Base-by-base conservation (phyloP, 805 yeast genomes). In the Dipodascus albidus region DNA sequence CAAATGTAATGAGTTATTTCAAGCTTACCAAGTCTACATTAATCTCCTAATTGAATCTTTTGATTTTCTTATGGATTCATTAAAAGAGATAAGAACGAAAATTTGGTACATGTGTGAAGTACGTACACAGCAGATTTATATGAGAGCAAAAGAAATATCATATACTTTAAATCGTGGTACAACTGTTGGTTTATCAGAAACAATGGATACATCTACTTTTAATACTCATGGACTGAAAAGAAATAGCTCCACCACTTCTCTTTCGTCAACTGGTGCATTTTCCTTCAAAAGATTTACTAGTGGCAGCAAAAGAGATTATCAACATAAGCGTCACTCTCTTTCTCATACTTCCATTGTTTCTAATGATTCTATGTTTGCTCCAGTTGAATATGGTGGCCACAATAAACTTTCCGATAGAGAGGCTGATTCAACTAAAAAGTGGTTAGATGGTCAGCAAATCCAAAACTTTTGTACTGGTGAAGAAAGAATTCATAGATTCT, bases 381-480 rank as follows among this genome's bases (percentile, higher is more conserved):
- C 62, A 14, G 59, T 58, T 19, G 63, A 61, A 42, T 55, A 55
- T 23, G 65, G 62, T 2, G 62, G 63, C 1, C 59, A 58, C 17
- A 57, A 58, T 48, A 68, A 68, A 51, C 63, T 68, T 23, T 60
- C 64, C 3, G 72, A 68, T 52, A 58, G 64, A 19, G 72, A 68
- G 48, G 63, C 67, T 3, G 69, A 67, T 15, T 52, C 58, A 0
- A 65, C 67, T 3, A 47, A 54, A 35, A 54, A 59, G 21, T 68
- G 62, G 62, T 54, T 68, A 50, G 58, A 62, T 15, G 62, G 63
- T 11, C 62, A 62, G 53, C 60, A 63, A 2, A 63, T 65, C 22
- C 69, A 65, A 48, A 67, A 66, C 48, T 57, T 67, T 41, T 62
- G 70, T 47, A 62, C 58, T 3, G 66, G 67, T 11, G 72, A 68